These are phyloP conservation scores for Fusarium sp. DNA, from an alignment of 2,329 filamentous ascomycete genomes.

Conservation along the genomic window DNA sequence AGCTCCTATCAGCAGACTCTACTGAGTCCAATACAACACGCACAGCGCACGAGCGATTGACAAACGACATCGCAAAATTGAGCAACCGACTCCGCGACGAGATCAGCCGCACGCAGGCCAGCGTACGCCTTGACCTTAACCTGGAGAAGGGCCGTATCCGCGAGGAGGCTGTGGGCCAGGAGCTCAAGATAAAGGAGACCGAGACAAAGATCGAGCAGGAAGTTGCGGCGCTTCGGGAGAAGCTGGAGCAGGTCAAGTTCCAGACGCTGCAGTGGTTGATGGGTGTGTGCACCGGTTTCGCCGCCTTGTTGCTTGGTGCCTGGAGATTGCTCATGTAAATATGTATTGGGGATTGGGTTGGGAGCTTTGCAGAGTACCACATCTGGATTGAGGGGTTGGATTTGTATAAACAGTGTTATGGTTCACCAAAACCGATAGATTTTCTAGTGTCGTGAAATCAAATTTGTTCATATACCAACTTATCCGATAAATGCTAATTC, in stretches of 20 bases:
- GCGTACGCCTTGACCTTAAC: constrained; percentile 91
- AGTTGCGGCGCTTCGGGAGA: constrained; percentile 88
- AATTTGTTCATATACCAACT: constrained; percentile 1
- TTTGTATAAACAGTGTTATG: constrained; percentile 24
- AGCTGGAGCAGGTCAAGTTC: constrained; percentile 97
- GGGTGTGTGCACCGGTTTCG: constrained; percentile 80
- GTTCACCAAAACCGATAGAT: constrained; percentile 43
- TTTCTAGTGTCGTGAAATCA: constrained; percentile 38
- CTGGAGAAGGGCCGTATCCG: constrained; percentile 96
- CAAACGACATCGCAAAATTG: constrained; percentile 94
- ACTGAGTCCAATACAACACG: constrained; percentile 91
- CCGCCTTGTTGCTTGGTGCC: constrained; percentile 75
- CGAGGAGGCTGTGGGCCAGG: constrained; percentile 95
- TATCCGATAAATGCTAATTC: background rate
- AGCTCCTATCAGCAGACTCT: constrained; percentile 91
- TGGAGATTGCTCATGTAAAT: constrained; percentile 76
- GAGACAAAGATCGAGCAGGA: constrained; percentile 99
- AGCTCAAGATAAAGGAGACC: constrained; percentile 98
- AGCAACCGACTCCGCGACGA: constrained; percentile 92
- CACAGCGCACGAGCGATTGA: constrained; percentile 89
- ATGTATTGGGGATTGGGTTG: background rate
- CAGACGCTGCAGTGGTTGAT: constrained; percentile 98
- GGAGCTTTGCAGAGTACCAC: background rate
- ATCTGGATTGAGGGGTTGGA: background rate
- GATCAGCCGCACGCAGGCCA: constrained; percentile 93